Evolutionary conservation across 768 basidiomycete genomes (phyloP).

Genomic region (Mycena indigotica): DNA sequence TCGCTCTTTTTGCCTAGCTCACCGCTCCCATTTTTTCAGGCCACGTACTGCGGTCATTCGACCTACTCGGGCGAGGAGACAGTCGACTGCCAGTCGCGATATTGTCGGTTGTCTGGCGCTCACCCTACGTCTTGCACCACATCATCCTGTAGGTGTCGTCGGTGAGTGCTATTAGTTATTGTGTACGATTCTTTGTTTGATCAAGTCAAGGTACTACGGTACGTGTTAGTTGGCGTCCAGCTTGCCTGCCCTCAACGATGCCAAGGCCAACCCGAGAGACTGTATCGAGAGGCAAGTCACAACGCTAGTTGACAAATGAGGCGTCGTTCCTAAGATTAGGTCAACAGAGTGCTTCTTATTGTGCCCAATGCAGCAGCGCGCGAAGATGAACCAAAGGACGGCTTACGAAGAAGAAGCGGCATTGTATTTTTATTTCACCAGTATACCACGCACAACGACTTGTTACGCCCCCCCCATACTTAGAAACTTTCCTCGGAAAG

Average conservation of each 20-base stretch:
- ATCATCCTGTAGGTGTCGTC: constrained; percentile 19
- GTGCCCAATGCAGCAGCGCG: background rate
- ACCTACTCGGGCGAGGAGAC: constrained; percentile 12
- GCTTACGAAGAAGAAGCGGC: background rate
- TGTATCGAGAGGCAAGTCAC: constrained; percentile 16
- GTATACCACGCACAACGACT: background rate
- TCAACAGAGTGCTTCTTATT: background rate
- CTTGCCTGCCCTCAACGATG: background rate
- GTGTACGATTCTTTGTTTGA: background rate
- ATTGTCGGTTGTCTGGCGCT: constrained; percentile 17
- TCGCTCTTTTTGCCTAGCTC: background rate
- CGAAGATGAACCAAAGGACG: background rate
- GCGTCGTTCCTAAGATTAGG: too few species aligned
- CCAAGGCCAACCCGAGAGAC: constrained; percentile 18
- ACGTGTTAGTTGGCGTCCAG: background rate
- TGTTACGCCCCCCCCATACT: background rate
- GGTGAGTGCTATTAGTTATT: constrained; percentile 9
- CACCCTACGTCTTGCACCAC: constrained; percentile 14
- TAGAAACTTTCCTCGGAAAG: background rate
- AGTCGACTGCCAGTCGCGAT: constrained; percentile 20
- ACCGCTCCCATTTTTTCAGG: constrained; percentile 5
- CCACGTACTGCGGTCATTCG: constrained; percentile 18
- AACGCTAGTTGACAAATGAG: background rate
- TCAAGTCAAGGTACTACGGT: constrained; percentile 18
- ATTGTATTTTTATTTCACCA: background rate